A percentile compares a stretch with the other conserved stretches of the same genome.
Conservation (phyloP, 495 filamentous ascomycete species). For the Terfezia boudieri region DNA sequence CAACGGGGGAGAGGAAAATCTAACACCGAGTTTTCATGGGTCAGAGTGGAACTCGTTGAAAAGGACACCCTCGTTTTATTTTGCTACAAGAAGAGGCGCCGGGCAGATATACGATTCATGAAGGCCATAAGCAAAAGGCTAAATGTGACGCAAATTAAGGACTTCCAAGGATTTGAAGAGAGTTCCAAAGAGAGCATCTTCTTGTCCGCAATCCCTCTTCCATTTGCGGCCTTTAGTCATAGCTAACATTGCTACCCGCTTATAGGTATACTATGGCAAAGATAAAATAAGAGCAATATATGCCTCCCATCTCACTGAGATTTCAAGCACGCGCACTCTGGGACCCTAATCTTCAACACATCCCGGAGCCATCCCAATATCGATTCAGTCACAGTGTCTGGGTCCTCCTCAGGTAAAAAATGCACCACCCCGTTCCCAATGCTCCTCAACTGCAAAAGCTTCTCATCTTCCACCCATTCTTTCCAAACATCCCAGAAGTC, state of each 20-base stretch:
- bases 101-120: constrained; percentile 30
- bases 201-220: constrained; percentile 19
- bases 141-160: constrained; percentile 22
- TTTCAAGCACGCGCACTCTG: constrained; percentile 2
- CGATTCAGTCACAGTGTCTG: constrained; percentile 20
- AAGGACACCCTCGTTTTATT: constrained; percentile 53
- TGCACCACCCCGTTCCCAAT: constrained; percentile 27
- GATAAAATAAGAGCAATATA: constrained; percentile 7
- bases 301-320: neutral
- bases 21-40: neutral
- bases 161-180: constrained; percentile 22
- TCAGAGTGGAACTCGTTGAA: constrained; percentile 21
- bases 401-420: constrained; percentile 30
- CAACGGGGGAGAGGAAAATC: constrained; percentile 19
- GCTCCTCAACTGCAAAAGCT: constrained; percentile 11
- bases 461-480: constrained; percentile 23
- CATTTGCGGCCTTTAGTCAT: neutral
- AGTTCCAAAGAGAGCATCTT: constrained; percentile 26
- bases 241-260: neutral
- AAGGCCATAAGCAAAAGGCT: constrained; percentile 25
- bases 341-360: constrained; percentile 3
- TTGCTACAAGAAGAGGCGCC: constrained; percentile 77
- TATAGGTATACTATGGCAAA: constrained; percentile 19
- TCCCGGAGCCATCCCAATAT: constrained; percentile 14
- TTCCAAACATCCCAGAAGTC: constrained; percentile 27